A percentile compares a stretch with the other conserved stretches of the same genome.
Conservation (phyloP, 2,329 filamentous ascomycete genomes). For the Alternaria sp. region DNA sequence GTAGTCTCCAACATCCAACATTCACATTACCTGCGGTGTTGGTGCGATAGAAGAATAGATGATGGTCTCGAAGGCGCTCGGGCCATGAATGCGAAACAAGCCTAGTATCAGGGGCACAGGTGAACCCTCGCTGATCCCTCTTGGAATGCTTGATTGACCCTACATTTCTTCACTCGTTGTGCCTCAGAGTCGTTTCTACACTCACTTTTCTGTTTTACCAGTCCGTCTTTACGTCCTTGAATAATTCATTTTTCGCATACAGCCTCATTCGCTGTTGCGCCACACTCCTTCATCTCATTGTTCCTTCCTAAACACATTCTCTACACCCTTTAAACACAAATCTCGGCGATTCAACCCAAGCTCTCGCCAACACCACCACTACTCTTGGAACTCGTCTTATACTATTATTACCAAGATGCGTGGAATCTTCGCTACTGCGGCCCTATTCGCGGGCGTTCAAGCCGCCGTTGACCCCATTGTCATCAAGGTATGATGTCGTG, state of each 20-base stretch:
- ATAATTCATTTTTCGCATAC: slow-evolving; percentile 27
- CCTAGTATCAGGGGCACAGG: slow-evolving; percentile 33
- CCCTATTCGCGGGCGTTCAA: slow-evolving; percentile 59
- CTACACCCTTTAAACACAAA: slow-evolving; percentile 19
- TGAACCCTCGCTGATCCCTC: slow-evolving; percentile 28
- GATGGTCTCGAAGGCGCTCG: slow-evolving; percentile 4
- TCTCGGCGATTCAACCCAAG: slow-evolving; percentile 35
- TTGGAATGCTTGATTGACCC: slow-evolving; percentile 32
- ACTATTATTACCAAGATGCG: slow-evolving; percentile 57
- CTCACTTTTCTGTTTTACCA: slow-evolving; percentile 36
- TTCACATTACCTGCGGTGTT: neutral
- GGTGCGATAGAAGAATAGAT: neutral
- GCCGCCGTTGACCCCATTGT: slow-evolving; percentile 69
- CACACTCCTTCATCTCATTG: slow-evolving; percentile 27
- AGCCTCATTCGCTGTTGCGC: slow-evolving; percentile 31
- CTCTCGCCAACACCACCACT: slow-evolving; percentile 31
- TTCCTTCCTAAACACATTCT: slow-evolving; percentile 13
- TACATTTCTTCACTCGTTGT: slow-evolving; percentile 40
- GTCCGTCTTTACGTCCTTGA: slow-evolving; percentile 36
- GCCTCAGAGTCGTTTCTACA: slow-evolving; percentile 43
- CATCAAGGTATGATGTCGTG: slow-evolving; percentile 65
- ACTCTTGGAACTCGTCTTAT: slow-evolving; percentile 35
- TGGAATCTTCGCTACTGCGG: slow-evolving; percentile 57
- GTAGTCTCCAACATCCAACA: neutral
- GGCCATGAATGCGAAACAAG: slow-evolving; percentile 27